Evolutionary conservation across 768 basidiomycete species (phyloP).

Genomic region (Rhodocollybia butyracea): DNA sequence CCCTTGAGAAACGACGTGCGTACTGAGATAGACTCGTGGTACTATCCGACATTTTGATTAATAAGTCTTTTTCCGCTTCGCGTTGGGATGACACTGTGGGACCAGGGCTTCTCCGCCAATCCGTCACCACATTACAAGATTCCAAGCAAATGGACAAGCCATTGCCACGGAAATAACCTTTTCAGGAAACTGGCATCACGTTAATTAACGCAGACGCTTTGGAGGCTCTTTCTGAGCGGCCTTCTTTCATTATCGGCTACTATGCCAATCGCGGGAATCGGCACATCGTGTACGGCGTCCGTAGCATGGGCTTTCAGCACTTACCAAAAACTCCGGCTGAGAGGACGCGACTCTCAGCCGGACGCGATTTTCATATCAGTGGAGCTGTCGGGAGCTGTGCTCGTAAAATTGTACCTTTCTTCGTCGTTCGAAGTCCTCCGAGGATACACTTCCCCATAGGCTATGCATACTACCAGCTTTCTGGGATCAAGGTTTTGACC

Average conservation of each 20-base stretch:
- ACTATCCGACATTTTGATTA: too few relatives aligned
- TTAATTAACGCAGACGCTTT: background rate
- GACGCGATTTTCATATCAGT: background rate
- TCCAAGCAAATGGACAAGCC: background rate
- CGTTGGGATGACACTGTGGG: too few relatives aligned
- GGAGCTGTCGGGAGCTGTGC: background rate
- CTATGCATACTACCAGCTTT: background rate
- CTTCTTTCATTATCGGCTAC: background rate
- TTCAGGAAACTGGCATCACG: background rate
- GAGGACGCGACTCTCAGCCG: too few relatives aligned
- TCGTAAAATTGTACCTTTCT: background rate
- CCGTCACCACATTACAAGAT: background rate
- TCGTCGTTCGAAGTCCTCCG: background rate
- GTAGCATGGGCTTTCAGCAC: background rate
- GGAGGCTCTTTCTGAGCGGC: background rate
- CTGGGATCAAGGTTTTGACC: background rate
- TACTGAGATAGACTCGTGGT: too few relatives aligned
- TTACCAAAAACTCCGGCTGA: conserved; percentile 3
- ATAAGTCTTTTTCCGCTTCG: too few relatives aligned
- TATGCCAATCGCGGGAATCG: background rate
- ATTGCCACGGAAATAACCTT: background rate
- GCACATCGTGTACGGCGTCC: background rate
- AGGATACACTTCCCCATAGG: background rate
- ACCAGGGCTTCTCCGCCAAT: background rate
- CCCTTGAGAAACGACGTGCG: background rate